Evolutionary conservation across 352 stramenopile genomes (phyloP), one percentile per base, ranked within the genome.

Genomic region (Phytopythium sindhum): DNA sequence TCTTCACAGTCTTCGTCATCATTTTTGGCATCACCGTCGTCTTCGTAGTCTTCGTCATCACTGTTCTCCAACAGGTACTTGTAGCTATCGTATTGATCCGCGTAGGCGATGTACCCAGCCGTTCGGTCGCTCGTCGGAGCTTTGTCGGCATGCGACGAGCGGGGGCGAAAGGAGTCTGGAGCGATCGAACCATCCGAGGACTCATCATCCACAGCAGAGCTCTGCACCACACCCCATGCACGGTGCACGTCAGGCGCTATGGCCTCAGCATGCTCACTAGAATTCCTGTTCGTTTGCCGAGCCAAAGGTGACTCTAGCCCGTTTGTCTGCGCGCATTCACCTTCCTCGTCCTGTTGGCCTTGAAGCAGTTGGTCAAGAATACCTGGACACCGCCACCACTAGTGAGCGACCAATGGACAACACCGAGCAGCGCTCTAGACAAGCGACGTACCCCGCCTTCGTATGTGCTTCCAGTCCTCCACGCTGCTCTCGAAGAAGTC

Each of bases 401-500:
- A 17, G 21, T 28, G 5, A 28, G 42, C 5, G 19, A 50, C 12
- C 47, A 10, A 2, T 28, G 12, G 15, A 24, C 24, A 19, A 33
- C 26, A 55, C 26, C 1, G 33, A 39, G 6, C 33, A 14, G 7
- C 7, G 6, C 10, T 39, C 10, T 39, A 39, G 23, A 12, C 4
- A 9, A n/a, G 26, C 17, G 15, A 24, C 48, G 48, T 12, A 55
- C 28, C 48, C 28, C 28, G 15, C 12, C 7, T 14, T 17, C 19
- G 48, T 8, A 55, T 55, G 48, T 37, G n/a, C 28, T 24, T n/a
- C 28, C 48, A 55, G 48, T 26, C 28, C 4, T 55, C 28, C 26
- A 55, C 26, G 19, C 48, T 55, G 26, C 14, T 55, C 26, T 55
- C 48, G 8, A 55, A 55, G 48, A 24, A 55, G 26, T 55, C 48